These are phyloP conservation scores for Dionaea muscipula DNA, from an alignment of 179 eudicot genomes.

Conservation along the genomic window DNA sequence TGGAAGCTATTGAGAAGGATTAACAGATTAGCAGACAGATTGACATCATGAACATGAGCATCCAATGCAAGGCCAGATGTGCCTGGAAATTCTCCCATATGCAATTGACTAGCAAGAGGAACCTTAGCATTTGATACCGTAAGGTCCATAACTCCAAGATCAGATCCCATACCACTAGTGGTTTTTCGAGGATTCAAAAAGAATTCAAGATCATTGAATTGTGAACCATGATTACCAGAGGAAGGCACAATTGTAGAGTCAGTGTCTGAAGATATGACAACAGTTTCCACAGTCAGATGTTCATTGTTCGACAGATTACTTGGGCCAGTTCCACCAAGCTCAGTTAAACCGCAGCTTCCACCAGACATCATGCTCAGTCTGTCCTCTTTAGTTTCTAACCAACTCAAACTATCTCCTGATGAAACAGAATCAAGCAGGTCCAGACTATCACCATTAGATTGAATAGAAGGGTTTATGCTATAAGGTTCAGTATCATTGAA, in stretches of 20 bases:
- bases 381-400: slow-evolving; percentile 23
- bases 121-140: slow-evolving; percentile 18
- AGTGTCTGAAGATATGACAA: slow-evolving; percentile 17
- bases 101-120: slow-evolving; percentile 15
- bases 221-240: slow-evolving; percentile 24
- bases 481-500: slow-evolving; percentile 39
- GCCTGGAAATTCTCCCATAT: slow-evolving; percentile 15
- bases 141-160: slow-evolving; percentile 19
- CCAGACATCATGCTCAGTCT: slow-evolving; percentile 29
- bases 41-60: slow-evolving; percentile 32
- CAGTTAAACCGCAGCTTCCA: slow-evolving; percentile 14
- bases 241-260: slow-evolving; percentile 19
- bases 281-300: slow-evolving; percentile 22
- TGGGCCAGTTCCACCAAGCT: slow-evolving; percentile 16
- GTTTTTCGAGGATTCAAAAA: slow-evolving; percentile 51
- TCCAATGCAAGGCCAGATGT: slow-evolving; percentile 20
- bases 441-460: slow-evolving; percentile 24
- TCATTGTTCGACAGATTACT: slow-evolving; percentile 26
- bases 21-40: slow-evolving; percentile 35
- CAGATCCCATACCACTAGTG: slow-evolving; percentile 18
- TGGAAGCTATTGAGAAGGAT: slow-evolving; percentile 26
- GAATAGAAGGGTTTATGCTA: slow-evolving; percentile 14
- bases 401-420: slow-evolving; percentile 26
- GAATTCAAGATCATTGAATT: slow-evolving; percentile 58
- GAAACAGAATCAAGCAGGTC: slow-evolving; percentile 37